Evolutionary conservation across 2,329 filamentous ascomycete species (phyloP).

Genomic region (Beauveria asiatica): DNA sequence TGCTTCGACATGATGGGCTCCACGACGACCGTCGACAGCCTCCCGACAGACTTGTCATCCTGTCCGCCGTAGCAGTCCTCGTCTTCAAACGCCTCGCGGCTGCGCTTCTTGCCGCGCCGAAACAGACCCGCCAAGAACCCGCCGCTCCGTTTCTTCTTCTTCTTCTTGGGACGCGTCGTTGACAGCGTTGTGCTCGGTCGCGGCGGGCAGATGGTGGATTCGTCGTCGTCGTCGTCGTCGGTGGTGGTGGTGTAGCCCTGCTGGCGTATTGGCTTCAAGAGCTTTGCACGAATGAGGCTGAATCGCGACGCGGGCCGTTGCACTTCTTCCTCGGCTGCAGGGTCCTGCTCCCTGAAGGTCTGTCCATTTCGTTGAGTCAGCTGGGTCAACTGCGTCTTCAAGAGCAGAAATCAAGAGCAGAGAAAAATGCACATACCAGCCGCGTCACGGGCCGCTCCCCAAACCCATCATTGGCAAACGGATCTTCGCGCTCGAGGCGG

Average conservation of each 20-base stretch:
- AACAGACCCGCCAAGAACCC: neutral
- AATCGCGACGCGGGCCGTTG: neutral
- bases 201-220: conserved; percentile 20
- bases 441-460: conserved; percentile 22
- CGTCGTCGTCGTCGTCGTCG: conserved; percentile 4
- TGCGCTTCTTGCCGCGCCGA: conserved; percentile 1
- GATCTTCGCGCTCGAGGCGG: conserved; percentile 26
- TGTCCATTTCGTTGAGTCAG: neutral
- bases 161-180: neutral
- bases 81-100: neutral
- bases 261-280: neutral
- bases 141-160: neutral
- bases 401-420: neutral
- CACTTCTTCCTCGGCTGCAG: neutral
- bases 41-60: neutral
- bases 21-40: neutral
- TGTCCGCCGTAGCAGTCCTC: neutral
- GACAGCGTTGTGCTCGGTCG: conserved; percentile 1
- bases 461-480: conserved; percentile 27
- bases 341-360: conserved; percentile 19
- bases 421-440: conserved; percentile 16
- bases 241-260: neutral
- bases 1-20: conserved; percentile 16
- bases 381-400: neutral
- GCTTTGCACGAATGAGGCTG: neutral